Percentiles rank a stretch among this genome's conserved stretches.
Conservation (phyloP, 495 filamentous ascomycete genomes). For the Lasiosphaeria ovina region DNA sequence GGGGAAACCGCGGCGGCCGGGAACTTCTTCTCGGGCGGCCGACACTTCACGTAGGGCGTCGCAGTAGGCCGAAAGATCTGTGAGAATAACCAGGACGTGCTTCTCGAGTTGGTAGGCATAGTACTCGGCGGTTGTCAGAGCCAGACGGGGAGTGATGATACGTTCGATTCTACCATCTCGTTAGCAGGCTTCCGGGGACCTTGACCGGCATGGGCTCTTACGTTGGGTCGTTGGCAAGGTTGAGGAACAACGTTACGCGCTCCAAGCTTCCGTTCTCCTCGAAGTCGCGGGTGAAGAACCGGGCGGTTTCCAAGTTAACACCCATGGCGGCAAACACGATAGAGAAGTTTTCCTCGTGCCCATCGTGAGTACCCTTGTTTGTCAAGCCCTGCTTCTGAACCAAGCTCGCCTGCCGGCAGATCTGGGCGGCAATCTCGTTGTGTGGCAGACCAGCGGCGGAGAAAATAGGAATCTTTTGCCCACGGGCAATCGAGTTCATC, state of each 20-base stretch:
- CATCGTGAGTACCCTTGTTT: slow-evolving; percentile 94
- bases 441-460: slow-evolving; percentile 97
- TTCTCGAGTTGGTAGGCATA: slow-evolving; percentile 99
- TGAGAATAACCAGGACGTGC: slow-evolving; percentile 98
- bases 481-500: slow-evolving; percentile 99
- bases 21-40: slow-evolving; percentile 97
- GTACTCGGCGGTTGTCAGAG: slow-evolving; percentile 98
- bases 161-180: slow-evolving; percentile 77
- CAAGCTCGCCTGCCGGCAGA: slow-evolving; percentile 92
- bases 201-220: slow-evolving; percentile 42
- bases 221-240: slow-evolving; percentile 98
- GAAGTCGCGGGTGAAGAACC: slow-evolving; percentile 98
- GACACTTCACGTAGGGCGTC: slow-evolving; percentile 98
- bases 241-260: slow-evolving; percentile 94
- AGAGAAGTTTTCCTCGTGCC: slow-evolving; percentile 98
- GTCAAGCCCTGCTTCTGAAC: slow-evolving; percentile 72
- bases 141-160: slow-evolving; percentile 99
- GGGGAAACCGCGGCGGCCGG: slow-evolving; percentile 98
- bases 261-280: slow-evolving; percentile 99
- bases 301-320: slow-evolving; percentile 98
- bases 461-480: slow-evolving; percentile 99
- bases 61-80: slow-evolving; percentile 96
- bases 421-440: slow-evolving; percentile 98
- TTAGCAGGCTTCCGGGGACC: slow-evolving; percentile 21
- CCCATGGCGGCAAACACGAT: slow-evolving; percentile 99